These are phyloP conservation scores for Musa itinerans DNA, from an alignment of 176 grass and related monocot genomes.

Conservation along the genomic window DNA sequence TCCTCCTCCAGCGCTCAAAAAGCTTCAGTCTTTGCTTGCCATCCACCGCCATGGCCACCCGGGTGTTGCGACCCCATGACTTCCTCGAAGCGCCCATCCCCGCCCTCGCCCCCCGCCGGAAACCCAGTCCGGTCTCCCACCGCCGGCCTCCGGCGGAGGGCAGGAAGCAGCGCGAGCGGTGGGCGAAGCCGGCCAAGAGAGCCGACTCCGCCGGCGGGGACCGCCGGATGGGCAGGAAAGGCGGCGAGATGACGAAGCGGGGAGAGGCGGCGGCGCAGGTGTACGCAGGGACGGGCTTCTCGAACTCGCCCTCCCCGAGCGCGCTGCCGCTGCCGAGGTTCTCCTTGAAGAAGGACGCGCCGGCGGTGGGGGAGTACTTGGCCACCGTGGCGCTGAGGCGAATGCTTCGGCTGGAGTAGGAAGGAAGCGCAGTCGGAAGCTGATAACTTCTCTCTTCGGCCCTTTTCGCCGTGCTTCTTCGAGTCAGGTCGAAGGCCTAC, in stretches of 20 bases:
- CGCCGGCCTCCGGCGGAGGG: too few species aligned
- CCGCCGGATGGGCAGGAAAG: neutral
- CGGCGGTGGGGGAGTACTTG: neutral
- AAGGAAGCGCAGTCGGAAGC: too few species aligned
- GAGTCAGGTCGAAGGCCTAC: neutral
- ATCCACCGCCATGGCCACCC: conserved; percentile 27
- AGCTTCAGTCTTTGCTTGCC: neutral
- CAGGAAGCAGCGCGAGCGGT: neutral
- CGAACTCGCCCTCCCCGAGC: conserved; percentile 48
- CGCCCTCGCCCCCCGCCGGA: neutral
- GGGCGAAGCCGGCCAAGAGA: neutral
- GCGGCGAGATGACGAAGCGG: too few species aligned
- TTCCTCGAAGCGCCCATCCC: neutral
- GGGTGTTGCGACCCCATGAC: conserved; percentile 11
- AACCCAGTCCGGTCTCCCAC: too few species aligned
- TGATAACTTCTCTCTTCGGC: too few species aligned
- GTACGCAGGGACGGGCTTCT: conserved; percentile 57
- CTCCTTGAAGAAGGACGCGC: conserved; percentile 11
- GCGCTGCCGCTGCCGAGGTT: conserved; percentile 46
- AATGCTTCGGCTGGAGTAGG: conserved; percentile 26
- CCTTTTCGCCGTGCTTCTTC: too few species aligned
- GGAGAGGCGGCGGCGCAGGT: conserved; percentile 11
- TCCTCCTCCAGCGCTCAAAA: neutral
- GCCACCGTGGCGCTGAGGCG: conserved; percentile 33
- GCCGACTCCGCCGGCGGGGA: neutral